A percentile compares a stretch with the other conserved stretches of the same genome.
These are phyloP conservation scores for Falciphora oryzae DNA, from an alignment of 2,329 filamentous ascomycete genomes.

Conservation along the genomic window DNA sequence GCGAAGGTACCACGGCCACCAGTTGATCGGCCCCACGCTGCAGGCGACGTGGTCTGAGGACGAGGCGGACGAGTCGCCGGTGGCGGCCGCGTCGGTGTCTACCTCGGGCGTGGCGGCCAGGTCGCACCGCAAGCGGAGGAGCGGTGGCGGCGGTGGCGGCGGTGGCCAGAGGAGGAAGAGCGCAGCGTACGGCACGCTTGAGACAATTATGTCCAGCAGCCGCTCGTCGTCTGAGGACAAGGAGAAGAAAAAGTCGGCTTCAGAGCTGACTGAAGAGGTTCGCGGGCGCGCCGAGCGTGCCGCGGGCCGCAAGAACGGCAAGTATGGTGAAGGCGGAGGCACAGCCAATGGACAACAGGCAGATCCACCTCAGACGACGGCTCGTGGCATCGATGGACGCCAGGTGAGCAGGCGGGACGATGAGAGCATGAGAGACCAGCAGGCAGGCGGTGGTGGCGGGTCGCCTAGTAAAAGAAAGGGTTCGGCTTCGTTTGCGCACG, in stretches of 20 bases:
- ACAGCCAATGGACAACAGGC: neutral
- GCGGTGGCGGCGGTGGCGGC: conserved; percentile 20
- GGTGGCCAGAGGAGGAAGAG: conserved; percentile 36
- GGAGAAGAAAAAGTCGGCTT: conserved; percentile 54
- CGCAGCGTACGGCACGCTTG: conserved; percentile 54
- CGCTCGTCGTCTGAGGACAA: conserved; percentile 58
- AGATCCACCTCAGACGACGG: neutral
- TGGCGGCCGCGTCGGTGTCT: conserved; percentile 14
- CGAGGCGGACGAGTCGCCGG: conserved; percentile 29
- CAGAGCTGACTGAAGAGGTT: conserved; percentile 49
- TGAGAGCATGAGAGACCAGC: neutral
- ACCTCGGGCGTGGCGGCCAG: conserved; percentile 13
- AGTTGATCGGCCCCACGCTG: conserved; percentile 44
- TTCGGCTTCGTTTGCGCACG: conserved; percentile 38
- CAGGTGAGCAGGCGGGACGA: neutral
- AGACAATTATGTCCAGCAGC: conserved; percentile 63
- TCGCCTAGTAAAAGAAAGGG: conserved; percentile 11
- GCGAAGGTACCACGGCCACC: conserved; percentile 17
- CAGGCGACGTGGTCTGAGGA: conserved; percentile 54
- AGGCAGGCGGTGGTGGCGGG: neutral
- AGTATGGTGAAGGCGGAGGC: neutral
- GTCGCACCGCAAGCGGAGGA: conserved; percentile 34
- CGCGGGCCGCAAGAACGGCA: neutral
- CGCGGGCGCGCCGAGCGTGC: conserved; percentile 36
- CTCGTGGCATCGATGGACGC: neutral